phyloP scores from a whole-genome alignment of 345 rosid species.

The Populus davidiana region DNA sequence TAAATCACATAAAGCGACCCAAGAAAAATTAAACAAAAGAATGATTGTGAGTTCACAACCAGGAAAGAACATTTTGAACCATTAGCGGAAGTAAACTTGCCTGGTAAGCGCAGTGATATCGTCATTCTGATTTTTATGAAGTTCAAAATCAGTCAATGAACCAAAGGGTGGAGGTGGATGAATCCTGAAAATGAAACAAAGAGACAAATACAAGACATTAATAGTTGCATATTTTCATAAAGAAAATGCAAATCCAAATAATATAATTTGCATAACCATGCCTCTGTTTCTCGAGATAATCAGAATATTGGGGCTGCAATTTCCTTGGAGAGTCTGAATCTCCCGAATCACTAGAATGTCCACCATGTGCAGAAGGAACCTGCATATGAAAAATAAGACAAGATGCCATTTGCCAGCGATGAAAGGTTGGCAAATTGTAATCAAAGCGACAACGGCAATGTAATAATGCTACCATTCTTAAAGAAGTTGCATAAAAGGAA shows the following conservation, averaged over 20 bases:
- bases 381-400: constrained; percentile 28
- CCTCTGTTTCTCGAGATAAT: constrained; percentile 37
- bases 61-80: constrained; percentile 13
- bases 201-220: constrained; percentile 10
- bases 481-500: neutral
- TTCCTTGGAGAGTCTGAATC: constrained; percentile 29
- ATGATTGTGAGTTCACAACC: constrained; percentile 9
- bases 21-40: neutral
- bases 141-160: constrained; percentile 34
- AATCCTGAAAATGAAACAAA: constrained; percentile 26
- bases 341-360: constrained; percentile 13
- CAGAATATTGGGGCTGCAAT: constrained; percentile 22
- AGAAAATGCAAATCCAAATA: neutral
- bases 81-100: constrained; percentile 34
- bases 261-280: constrained; percentile 24
- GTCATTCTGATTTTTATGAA: constrained; percentile 28
- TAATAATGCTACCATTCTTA: neutral
- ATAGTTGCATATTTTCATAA: neutral
- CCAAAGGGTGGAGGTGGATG: constrained; percentile 58
- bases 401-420: constrained; percentile 5
- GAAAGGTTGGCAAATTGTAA: neutral
- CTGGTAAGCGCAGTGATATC: constrained; percentile 16
- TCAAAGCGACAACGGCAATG: neutral
- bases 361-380: constrained; percentile 36
- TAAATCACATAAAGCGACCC: neutral